These are phyloP conservation scores for Fagopyrum homotropicum DNA, from an alignment of 148 eudicot species.

Conservation along the genomic window DNA sequence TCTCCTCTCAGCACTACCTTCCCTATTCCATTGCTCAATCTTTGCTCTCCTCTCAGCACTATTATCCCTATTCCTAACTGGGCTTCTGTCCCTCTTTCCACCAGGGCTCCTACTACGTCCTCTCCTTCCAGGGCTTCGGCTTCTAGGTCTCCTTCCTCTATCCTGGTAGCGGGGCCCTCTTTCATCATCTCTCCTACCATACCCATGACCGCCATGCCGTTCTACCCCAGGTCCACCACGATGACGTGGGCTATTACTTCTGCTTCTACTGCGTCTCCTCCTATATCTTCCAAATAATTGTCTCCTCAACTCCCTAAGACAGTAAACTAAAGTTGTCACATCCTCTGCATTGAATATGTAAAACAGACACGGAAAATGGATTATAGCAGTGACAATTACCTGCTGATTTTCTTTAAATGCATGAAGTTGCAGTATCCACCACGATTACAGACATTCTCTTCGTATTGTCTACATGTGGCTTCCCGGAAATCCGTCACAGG, in stretches of 20 bases:
- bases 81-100: constrained; percentile 68
- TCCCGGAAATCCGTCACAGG: constrained; percentile 97
- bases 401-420: constrained; percentile 93
- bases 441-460: constrained; percentile 82
- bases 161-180: constrained; percentile 48
- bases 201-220: constrained; percentile 54
- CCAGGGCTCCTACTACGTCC: constrained; percentile 84
- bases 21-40: constrained; percentile 89
- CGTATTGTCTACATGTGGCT: constrained; percentile 93
- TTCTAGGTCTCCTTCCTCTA: constrained; percentile 68
- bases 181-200: constrained; percentile 68
- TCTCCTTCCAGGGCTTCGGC: constrained; percentile 79
- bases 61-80: constrained; percentile 38
- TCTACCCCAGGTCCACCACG: constrained; percentile 52
- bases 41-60: constrained; percentile 93
- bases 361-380: neutral
- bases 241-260: constrained; percentile 67
- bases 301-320: constrained; percentile 60
- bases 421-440: constrained; percentile 96
- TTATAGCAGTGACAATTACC: constrained; percentile 26
- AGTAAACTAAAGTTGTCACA: neutral
- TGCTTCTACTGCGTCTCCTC: constrained; percentile 61
- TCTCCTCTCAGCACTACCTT: constrained; percentile 85
- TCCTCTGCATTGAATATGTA: neutral
- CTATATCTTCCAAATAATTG: constrained; percentile 67